Conservation (phyloP, 1,284 basidiomycete species). For the Athelia psychrophila region DNA sequence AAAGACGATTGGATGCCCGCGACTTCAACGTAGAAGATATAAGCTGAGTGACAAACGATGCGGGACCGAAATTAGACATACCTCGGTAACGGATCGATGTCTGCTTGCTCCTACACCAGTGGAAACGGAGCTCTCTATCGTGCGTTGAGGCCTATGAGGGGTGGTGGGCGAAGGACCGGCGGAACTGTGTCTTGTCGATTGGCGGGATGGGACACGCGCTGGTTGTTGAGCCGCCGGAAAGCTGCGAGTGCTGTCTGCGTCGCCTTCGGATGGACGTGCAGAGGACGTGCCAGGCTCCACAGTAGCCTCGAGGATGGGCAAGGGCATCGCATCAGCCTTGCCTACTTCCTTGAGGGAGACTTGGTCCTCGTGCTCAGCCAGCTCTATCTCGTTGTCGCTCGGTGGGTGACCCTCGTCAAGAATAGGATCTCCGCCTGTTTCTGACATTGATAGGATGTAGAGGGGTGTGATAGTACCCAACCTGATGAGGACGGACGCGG, state of each 20-base stretch:
- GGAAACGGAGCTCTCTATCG: conserved; percentile 5
- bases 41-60: conserved; percentile 6
- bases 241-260: conserved; percentile 55
- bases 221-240: conserved; percentile 54
- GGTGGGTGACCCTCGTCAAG: conserved; percentile 10
- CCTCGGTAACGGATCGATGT: conserved; percentile 47
- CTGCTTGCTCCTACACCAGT: conserved; percentile 33
- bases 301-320: conserved; percentile 21
- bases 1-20: conserved; percentile 68
- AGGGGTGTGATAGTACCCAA: too few species aligned
- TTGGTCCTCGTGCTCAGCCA: conserved; percentile 28
- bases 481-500: too few species aligned
- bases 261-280: conserved; percentile 24
- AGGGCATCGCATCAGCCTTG: conserved; percentile 29
- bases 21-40: conserved; percentile 31
- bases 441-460: too few species aligned
- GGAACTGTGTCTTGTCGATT: conserved; percentile 12
- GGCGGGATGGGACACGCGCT: conserved; percentile 15
- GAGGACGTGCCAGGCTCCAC: conserved; percentile 2
- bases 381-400: conserved; percentile 18
- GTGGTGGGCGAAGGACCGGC: background rate
- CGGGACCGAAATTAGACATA: conserved; percentile 20
- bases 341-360: conserved; percentile 24
- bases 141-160: background rate
- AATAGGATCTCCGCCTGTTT: too few species aligned